Base-by-base conservation (phyloP, 495 filamentous ascomycete genomes). In the Glarea lozoyensis region DNA sequence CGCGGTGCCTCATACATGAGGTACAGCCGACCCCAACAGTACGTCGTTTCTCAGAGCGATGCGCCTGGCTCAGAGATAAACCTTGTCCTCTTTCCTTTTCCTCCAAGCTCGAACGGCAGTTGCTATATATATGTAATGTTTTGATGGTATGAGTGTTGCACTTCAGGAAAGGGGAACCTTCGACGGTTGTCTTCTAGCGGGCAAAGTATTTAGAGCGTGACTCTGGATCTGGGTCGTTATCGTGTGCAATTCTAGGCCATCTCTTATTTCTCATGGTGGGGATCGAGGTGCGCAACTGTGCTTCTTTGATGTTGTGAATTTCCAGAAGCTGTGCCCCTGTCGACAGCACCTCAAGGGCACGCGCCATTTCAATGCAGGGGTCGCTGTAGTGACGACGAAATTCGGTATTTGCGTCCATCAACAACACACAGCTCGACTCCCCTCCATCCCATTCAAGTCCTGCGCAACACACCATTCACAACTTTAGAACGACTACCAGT, bases 381-480 rank as follows among this genome's bases (percentile, higher is more conserved):
- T 49, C 38, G 42, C 46, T 37, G 24, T 42, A 49, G 50, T 53
- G 45, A 53, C 46, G 41, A 37, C 7, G 11, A 23, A 22, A 18
- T 19, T 21, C 9, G 43, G 43, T 23, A 46, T 51, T 52, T 39
- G 39, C 35, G 41, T 38, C 9, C 37, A 52, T 45, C 43, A 53
- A 42, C 50, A 53, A 53, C 45, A 53, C 50, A 48, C n/a, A n/a
- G n/a, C n/a, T 20, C 43, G 38, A 32, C 25, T 15, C 22, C 34
- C 35, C 23, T 18, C 3, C 17, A 33, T 23, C 10, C 3, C 32
- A 30, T 22, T 10, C 25, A 17, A 19, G 5, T 16, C n/a, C 20
- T 12, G 9, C 32, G 35, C 24, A 27, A 21, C n/a, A 33, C 23
- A 12, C 18, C 31, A 18, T 21, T 17, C 10, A 37, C 35, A 16